A percentile compares a stretch with the other conserved stretches of the same genome.
Conservation (phyloP, 495 filamentous ascomycete species). For the Entonaema liquescens region DNA sequence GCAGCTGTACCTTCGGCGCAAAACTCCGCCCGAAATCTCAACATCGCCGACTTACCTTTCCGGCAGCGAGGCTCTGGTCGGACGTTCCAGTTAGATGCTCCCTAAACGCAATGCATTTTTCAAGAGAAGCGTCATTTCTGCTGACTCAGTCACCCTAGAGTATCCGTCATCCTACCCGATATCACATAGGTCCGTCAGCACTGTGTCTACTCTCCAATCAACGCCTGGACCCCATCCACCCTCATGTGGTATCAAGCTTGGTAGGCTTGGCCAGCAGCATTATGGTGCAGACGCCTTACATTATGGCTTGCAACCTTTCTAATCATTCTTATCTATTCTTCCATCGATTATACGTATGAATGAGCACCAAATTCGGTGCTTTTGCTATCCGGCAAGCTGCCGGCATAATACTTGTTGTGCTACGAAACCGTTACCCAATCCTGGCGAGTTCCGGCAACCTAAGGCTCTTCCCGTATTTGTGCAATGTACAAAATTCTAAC, state of each 20-base stretch:
- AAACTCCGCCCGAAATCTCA: conserved; percentile 27
- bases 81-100: conserved; percentile 17
- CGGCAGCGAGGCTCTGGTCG: conserved; percentile 12
- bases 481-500: background rate
- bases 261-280: conserved; percentile 5
- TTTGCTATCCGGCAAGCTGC: conserved; percentile 3
- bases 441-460: conserved; percentile 2
- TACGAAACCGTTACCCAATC: conserved; percentile 9
- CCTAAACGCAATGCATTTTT: conserved; percentile 28
- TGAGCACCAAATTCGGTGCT: background rate
- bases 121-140: conserved; percentile 8
- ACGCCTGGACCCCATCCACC: conserved; percentile 10
- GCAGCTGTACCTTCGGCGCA: conserved; percentile 34
- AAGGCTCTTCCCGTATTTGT: conserved; percentile 7
- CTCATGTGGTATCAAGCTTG: conserved; percentile 8
- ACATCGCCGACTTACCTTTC: conserved; percentile 37
- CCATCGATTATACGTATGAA: conserved; percentile 5
- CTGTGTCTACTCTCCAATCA: conserved; percentile 17
- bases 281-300: conserved; percentile 9
- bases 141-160: conserved; percentile 12
- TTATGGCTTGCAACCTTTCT: background rate
- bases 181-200: conserved; percentile 17
- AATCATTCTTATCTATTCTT: conserved; percentile 1
- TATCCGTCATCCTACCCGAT: conserved; percentile 13
- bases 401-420: background rate